Percentiles rank a stretch among this genome's conserved stretches.
These are phyloP conservation scores for Teratosphaeria gauchensis DNA, from an alignment of 2,329 filamentous ascomycete genomes.

Conservation along the genomic window DNA sequence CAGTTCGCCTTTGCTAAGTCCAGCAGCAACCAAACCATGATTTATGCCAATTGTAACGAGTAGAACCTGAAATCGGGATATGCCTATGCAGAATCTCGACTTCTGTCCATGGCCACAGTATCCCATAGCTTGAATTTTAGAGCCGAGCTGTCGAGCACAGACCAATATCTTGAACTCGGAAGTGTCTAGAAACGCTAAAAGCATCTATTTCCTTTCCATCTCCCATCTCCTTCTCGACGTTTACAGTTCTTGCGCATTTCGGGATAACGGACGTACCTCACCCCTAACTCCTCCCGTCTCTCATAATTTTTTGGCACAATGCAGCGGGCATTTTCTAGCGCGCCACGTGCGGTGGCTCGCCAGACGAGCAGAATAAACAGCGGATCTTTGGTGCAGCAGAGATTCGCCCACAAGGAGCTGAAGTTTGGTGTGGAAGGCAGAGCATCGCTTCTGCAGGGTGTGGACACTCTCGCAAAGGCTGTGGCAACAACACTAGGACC, in stretches of 20 bases:
- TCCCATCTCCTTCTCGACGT: neutral
- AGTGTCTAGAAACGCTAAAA: neutral
- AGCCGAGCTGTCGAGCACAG: neutral
- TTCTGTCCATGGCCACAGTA: neutral
- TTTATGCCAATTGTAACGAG: too few species aligned
- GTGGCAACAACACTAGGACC: slow-evolving; percentile 93
- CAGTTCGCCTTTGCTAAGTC: too few species aligned
- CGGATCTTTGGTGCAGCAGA: slow-evolving; percentile 68
- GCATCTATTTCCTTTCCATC: neutral
- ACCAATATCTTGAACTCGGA: neutral
- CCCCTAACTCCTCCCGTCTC: neutral
- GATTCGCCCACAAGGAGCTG: slow-evolving; percentile 98
- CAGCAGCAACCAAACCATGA: too few species aligned
- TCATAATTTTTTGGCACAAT: slow-evolving; percentile 39
- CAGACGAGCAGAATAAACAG: slow-evolving; percentile 47
- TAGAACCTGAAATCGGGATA: too few species aligned
- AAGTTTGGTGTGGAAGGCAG: slow-evolving; percentile 96
- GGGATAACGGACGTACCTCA: neutral
- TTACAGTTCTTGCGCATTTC: neutral
- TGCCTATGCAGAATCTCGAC: neutral
- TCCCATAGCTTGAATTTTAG: neutral
- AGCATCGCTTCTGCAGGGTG: slow-evolving; percentile 79
- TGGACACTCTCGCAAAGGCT: slow-evolving; percentile 92
- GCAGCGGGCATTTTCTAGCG: slow-evolving; percentile 88
- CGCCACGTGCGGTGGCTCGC: slow-evolving; percentile 69